Evolutionary conservation across 1,139 yeast species (phyloP).

Genomic region (Hyphopichia burtonii): DNA sequence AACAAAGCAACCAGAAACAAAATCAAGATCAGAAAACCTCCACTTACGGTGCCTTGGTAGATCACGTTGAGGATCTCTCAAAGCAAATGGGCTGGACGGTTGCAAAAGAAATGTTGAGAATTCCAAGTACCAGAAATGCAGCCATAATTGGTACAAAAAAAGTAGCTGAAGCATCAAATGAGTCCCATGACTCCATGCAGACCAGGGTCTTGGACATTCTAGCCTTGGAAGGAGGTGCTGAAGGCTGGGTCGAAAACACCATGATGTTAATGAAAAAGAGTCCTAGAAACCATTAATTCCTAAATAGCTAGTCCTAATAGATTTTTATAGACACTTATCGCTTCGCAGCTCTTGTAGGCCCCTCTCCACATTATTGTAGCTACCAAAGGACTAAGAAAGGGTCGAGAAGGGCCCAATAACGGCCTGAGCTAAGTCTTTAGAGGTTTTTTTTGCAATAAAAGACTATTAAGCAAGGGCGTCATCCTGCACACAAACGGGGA

Average conservation of each 20-base stretch:
- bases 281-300: conserved; percentile 41
- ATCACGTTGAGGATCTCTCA: conserved; percentile 75
- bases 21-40: conserved; percentile 34
- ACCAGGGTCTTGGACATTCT: conserved; percentile 56
- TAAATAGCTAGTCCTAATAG: background rate
- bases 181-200: conserved; percentile 22
- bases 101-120: conserved; percentile 82
- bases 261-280: conserved; percentile 60
- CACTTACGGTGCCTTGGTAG: conserved; percentile 80
- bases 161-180: conserved; percentile 21
- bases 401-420: no score
- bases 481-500: background rate
- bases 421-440: background rate
- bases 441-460: conserved; percentile 1
- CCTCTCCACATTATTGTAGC: no score
- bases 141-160: conserved; percentile 71
- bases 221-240: conserved; percentile 81
- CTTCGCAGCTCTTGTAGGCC: background rate
- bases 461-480: background rate
- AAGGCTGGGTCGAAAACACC: conserved; percentile 83
- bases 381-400: no score
- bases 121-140: conserved; percentile 92
- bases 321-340: background rate
- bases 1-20: background rate
- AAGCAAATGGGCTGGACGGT: conserved; percentile 76